Percentiles rank a stretch among this genome's conserved stretches.
Evolutionary conservation across 2,329 filamentous ascomycete genomes (phyloP).

Genomic region (Aureobasidium sp.): DNA sequence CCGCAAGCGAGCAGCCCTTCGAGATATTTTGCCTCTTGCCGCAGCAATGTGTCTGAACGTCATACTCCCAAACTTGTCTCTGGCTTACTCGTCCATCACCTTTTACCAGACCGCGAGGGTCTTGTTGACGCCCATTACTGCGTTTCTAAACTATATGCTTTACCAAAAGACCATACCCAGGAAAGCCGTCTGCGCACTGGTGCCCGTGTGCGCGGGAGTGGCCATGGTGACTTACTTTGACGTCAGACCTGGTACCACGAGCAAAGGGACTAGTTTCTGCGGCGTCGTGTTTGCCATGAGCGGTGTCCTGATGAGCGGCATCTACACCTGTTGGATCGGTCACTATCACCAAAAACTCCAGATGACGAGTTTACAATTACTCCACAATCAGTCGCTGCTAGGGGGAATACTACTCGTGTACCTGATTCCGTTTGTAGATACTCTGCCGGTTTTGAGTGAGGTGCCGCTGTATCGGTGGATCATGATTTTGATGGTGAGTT

Average conservation of each 20-base stretch:
- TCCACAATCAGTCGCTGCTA: conserved; percentile 61
- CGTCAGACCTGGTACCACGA: conserved; percentile 38
- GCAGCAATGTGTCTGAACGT: conserved; percentile 63
- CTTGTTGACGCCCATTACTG: conserved; percentile 58
- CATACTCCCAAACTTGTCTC: conserved; percentile 60
- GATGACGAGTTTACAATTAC: conserved; percentile 61
- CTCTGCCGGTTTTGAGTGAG: conserved; percentile 50
- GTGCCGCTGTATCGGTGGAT: conserved; percentile 34
- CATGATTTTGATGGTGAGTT: conserved; percentile 51
- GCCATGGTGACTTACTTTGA: conserved; percentile 63
- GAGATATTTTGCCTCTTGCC: conserved; percentile 57
- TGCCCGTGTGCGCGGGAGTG: conserved; percentile 57
- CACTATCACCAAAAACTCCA: conserved; percentile 59
- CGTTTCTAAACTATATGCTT: conserved; percentile 57
- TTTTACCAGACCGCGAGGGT: conserved; percentile 66
- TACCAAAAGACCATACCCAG: conserved; percentile 52
- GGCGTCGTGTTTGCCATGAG: conserved; percentile 59
- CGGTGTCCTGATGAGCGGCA: conserved; percentile 57
- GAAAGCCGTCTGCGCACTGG: conserved; percentile 48
- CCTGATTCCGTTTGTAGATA: conserved; percentile 59
- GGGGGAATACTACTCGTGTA: conserved; percentile 58
- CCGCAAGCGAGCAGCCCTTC: conserved; percentile 49
- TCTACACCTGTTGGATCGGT: conserved; percentile 64
- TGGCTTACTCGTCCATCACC: conserved; percentile 61
- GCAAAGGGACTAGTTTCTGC: conserved; percentile 49